A percentile compares a stretch with the other conserved stretches of the same genome.
Evolutionary conservation across 1,284 basidiomycete genomes (phyloP).

Genomic region (Lentinula novae-zelandiae): DNA sequence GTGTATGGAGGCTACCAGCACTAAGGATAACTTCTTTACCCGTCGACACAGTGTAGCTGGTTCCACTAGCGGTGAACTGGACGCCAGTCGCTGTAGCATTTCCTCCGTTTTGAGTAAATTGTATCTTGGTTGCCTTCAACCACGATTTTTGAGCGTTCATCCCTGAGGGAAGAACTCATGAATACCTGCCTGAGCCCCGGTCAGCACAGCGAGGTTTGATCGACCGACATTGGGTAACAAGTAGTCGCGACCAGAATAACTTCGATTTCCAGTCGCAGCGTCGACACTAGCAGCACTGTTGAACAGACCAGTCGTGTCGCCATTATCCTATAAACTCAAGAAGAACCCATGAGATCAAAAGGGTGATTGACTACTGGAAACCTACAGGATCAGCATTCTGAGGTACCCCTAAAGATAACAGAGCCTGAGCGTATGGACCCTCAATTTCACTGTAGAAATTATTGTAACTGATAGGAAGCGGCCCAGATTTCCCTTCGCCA

Average conservation of each 20-base stretch:
- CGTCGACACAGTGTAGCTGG: constrained; percentile 6
- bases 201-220: constrained; percentile 11
- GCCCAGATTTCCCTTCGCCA: not conserved
- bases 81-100: not conserved
- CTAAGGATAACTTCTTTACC: constrained; percentile 12
- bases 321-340: not conserved
- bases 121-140: not conserved
- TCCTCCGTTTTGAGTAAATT: not conserved
- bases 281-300: not conserved
- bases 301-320: constrained; percentile 3
- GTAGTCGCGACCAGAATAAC: constrained; percentile 13
- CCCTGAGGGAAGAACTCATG: too few species aligned
- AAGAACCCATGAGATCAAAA: not conserved
- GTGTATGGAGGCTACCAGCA: constrained; percentile 9
- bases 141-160: not conserved
- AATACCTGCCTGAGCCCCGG: constrained; percentile 4
- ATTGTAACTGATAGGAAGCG: not conserved
- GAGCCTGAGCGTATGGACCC: not conserved
- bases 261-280: constrained; percentile 1
- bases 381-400: not conserved
- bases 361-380: not conserved
- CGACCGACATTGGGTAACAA: constrained; percentile 18
- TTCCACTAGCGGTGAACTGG: not conserved
- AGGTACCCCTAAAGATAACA: not conserved
- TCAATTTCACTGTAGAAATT: not conserved